Conservation (phyloP, 768 basidiomycete genomes). For the Rhizopogon roseolus region DNA sequence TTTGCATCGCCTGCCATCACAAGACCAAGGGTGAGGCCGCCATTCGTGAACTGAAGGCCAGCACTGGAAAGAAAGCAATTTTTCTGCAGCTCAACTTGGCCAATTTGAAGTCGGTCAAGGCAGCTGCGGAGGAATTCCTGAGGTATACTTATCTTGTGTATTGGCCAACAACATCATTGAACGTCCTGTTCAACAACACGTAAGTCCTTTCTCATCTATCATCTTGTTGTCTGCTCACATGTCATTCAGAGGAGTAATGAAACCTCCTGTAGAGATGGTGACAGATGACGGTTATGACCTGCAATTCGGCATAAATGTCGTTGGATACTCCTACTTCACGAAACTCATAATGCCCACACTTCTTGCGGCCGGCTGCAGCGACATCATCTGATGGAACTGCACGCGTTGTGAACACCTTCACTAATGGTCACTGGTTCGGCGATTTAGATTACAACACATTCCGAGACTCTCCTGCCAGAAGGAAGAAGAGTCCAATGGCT, state of each 20-base stretch:
- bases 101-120: slow-evolving; percentile 25
- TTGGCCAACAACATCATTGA: slow-evolving; percentile 27
- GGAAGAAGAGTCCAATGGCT: slow-evolving; percentile 10
- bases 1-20: slow-evolving; percentile 45
- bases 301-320: slow-evolving; percentile 29
- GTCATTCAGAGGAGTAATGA: slow-evolving; percentile 18
- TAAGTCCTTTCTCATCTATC: slow-evolving; percentile 5
- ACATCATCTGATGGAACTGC: slow-evolving; percentile 17
- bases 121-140: slow-evolving; percentile 25
- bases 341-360: slow-evolving; percentile 20
- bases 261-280: slow-evolving; percentile 13
- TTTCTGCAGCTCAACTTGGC: slow-evolving; percentile 29
- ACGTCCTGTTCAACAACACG: slow-evolving; percentile 26
- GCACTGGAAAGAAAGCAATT: slow-evolving; percentile 25
- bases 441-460: slow-evolving; percentile 34
- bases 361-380: slow-evolving; percentile 17
- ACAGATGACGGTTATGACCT: slow-evolving; percentile 27
- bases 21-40: slow-evolving; percentile 33
- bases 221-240: background rate
- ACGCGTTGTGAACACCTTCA: slow-evolving; percentile 28
- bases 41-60: slow-evolving; percentile 33
- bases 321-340: slow-evolving; percentile 20
- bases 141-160: slow-evolving; percentile 4
- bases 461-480: slow-evolving; percentile 31
- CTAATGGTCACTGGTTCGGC: slow-evolving; percentile 9